Conservation (phyloP, 306 rosid genomes). For the Crataegus laevigata region DNA sequence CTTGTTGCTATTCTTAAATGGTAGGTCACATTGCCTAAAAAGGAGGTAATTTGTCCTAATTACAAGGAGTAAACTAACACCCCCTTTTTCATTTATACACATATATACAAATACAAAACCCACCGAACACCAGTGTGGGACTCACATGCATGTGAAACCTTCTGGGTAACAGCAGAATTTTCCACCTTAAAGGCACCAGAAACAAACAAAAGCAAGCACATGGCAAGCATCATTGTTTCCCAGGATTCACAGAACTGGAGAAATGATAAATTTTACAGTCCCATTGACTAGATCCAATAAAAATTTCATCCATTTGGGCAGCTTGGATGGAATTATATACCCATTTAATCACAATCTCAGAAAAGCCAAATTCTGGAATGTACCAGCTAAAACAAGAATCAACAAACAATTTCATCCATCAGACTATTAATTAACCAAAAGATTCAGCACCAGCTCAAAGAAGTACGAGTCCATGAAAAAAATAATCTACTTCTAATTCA, state of each 20-base stretch:
- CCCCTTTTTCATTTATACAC: not conserved
- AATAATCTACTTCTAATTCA: not conserved
- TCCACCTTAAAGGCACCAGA: not conserved
- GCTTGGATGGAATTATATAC: not conserved
- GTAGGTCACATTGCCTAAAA: not conserved
- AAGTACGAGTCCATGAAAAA: not conserved
- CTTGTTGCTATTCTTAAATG: not conserved
- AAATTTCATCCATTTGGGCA: not conserved
- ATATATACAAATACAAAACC: too few species aligned
- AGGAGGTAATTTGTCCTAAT: too few species aligned
- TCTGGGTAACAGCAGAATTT: not conserved
- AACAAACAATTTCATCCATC: not conserved
- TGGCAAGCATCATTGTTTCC: not conserved
- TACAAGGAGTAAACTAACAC: not conserved
- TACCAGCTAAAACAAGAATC: not conserved
- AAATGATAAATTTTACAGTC: not conserved
- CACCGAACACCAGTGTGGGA: not conserved
- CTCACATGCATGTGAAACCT: not conserved
- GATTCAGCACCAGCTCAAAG: not conserved
- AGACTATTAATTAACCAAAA: not conserved
- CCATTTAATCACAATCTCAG: not conserved
- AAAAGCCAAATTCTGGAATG: not conserved
- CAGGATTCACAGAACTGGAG: not conserved
- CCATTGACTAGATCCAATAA: not conserved
- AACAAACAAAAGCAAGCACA: conserved; percentile 10